Evolutionary conservation across 1,139 yeast genomes (phyloP), one percentile per base, ranked within the genome.

Genomic region (Saccharomyces hybrid): DNA sequence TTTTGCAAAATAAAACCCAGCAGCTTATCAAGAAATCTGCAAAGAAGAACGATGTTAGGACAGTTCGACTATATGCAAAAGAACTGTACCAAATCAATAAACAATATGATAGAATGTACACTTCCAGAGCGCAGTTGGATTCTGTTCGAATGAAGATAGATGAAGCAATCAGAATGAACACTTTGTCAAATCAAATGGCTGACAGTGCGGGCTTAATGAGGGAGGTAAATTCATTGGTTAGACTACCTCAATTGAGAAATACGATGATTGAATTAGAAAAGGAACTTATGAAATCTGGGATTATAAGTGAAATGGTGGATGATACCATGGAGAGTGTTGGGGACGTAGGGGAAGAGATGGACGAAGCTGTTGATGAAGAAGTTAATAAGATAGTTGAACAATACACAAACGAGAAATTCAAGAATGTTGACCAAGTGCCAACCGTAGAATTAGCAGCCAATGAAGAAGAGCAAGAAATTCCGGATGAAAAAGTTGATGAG

Each of bases 251-350:
- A 59, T 75, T 95, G 51, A 83, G 83, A 68, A 83, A 82, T 20
- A 85, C 96, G 0, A 90, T 93, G 89, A 86, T 85, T 66, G 95
- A 85, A 62, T 73, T 95, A 57, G 87, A 93, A 58, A 85, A 82
- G 66, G 99, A 95, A 70, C 77, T 95, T 66, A 84, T 88, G 81
- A 88, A 86, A 68, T 83, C 96, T 3, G 99, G 99, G 0, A 81
- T 95, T 51, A 90, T 95, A 57, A 90, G 88, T 62, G 99, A 95
- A 67, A 93, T 95, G 98, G 84, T 91, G 70, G 90, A 88, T 55
- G 99, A 95, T 66, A 83, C 89, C 64, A 76, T 93, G 56, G 98
- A 91, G 58, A 73, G 79, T 53, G 76, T 84, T 46, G 82, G 78
- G 52, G 89, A 84, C 53, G 85, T 77, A 47, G 88, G 85, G 57